phyloP scores from a whole-genome alignment of 2,329 filamentous ascomycete species.

The Chalaropsis ovoidea region DNA sequence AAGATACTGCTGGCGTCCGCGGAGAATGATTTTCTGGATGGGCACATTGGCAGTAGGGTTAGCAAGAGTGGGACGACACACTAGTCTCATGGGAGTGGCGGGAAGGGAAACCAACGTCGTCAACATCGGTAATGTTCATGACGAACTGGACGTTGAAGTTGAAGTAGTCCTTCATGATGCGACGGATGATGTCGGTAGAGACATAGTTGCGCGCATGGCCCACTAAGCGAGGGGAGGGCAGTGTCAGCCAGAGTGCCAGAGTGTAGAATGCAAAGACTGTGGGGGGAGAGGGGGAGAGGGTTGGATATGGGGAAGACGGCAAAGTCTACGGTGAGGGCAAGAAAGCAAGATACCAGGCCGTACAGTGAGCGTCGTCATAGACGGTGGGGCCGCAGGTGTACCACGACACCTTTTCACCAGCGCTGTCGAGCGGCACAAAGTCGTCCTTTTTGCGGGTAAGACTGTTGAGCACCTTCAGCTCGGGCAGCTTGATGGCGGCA shows the following conservation, averaged over 20 bases:
- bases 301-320: background rate
- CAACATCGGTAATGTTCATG: constrained; percentile 85
- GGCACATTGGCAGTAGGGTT: background rate
- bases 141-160: constrained; percentile 74
- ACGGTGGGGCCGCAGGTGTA: constrained; percentile 84
- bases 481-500: constrained; percentile 21
- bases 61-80: background rate
- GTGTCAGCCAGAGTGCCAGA: background rate
- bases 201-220: constrained; percentile 87
- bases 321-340: too few species aligned
- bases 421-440: constrained; percentile 25
- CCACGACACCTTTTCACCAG: constrained; percentile 26
- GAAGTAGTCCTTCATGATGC: constrained; percentile 75
- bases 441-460: constrained; percentile 26
- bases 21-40: constrained; percentile 44
- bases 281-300: background rate
- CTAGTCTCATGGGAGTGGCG: background rate
- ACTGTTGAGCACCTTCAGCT: constrained; percentile 25
- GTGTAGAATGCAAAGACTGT: constrained; percentile 8
- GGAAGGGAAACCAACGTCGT: constrained; percentile 41
- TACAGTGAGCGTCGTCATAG: constrained; percentile 64
- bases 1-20: constrained; percentile 65
- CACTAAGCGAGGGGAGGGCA: constrained; percentile 32
- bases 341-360: background rate
- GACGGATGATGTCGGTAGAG: constrained; percentile 75